Conservation (phyloP, 371 early-diverging fungal species). For the Rhizopus delemar region DNA sequence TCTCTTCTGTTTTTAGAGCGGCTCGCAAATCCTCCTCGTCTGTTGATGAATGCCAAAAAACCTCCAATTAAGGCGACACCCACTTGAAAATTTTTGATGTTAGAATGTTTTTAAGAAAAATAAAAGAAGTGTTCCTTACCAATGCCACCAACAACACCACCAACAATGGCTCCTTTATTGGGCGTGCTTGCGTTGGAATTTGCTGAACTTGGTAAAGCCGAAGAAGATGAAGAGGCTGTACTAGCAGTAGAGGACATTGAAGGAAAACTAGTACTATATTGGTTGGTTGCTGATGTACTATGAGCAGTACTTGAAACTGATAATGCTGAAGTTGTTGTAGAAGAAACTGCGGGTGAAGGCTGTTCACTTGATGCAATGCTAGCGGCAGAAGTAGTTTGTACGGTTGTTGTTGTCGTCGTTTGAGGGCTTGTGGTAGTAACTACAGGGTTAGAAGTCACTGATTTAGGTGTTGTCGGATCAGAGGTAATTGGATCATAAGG, state of each 20-base stretch:
- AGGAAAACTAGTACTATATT: no score
- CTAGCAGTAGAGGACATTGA: background rate
- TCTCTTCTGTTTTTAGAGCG: constrained; percentile 14
- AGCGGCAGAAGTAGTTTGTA: background rate
- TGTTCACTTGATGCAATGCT: background rate
- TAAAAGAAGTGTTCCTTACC: constrained; percentile 26
- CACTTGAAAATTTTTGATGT: constrained; percentile 7
- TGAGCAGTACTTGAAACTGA: background rate
- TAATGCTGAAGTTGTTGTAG: background rate
- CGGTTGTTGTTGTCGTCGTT: constrained; percentile 1
- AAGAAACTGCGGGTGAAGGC: background rate
- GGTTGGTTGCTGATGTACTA: background rate
- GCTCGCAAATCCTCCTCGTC: constrained; percentile 20
- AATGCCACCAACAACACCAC: constrained; percentile 43
- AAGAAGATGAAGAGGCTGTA: constrained; percentile 1
- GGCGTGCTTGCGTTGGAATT: background rate
- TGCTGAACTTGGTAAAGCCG: background rate
- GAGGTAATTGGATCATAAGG: background rate
- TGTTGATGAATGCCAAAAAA: constrained; percentile 33
- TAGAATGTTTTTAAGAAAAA: background rate
- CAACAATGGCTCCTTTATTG: constrained; percentile 37
- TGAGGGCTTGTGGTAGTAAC: background rate
- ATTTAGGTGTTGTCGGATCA: background rate
- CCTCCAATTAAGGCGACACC: constrained; percentile 41
- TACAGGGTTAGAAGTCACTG: background rate